Conservation (phyloP, 805 yeast genomes). For the Pichia californica region DNA sequence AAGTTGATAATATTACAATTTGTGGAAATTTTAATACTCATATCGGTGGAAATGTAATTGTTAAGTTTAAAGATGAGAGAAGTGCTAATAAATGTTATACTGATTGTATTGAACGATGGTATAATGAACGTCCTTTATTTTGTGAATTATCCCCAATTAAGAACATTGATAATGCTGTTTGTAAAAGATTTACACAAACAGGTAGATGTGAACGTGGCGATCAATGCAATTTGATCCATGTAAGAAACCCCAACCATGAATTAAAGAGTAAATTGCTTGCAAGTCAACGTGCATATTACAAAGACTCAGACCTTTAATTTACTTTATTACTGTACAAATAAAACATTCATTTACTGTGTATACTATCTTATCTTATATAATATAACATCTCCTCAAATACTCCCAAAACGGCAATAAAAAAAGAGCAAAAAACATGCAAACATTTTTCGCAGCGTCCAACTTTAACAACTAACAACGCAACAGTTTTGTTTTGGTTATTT, state of each 20-base stretch:
- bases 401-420: too few relatives aligned
- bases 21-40: constrained; percentile 83
- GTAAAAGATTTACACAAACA: constrained; percentile 57
- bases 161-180: constrained; percentile 63
- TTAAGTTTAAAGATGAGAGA: constrained; percentile 47
- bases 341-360: too few relatives aligned
- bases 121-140: constrained; percentile 66
- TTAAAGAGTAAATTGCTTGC: constrained; percentile 17
- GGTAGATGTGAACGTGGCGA: constrained; percentile 70
- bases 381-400: too few relatives aligned
- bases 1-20: constrained; percentile 56
- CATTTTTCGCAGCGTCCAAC: too few relatives aligned
- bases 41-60: constrained; percentile 79
- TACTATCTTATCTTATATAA: too few relatives aligned
- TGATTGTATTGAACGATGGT: constrained; percentile 76
- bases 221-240: constrained; percentile 83
- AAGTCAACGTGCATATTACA: constrained; percentile 13
- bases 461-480: too few relatives aligned
- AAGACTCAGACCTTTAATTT: constrained; percentile 7
- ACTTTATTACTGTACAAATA: too few relatives aligned
- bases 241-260: constrained; percentile 44
- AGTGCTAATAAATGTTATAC: constrained; percentile 58
- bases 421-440: too few relatives aligned
- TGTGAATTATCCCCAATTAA: constrained; percentile 74
- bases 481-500: too few relatives aligned